Evolutionary conservation across 805 yeast species (phyloP).

Genomic region (Lachancea dasiensis): DNA sequence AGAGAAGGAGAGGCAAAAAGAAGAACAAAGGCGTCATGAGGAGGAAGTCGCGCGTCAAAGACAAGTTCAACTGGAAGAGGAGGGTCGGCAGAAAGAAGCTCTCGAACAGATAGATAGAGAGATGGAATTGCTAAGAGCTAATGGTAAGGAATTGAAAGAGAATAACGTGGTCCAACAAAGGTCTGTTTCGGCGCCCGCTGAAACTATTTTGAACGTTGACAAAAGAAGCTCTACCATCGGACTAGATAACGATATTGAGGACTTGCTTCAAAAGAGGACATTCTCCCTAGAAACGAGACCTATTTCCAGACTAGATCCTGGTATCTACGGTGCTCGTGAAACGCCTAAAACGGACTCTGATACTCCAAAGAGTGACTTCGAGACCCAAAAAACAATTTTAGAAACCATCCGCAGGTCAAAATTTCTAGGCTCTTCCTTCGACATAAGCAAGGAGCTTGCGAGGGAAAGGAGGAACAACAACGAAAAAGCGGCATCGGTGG

Average conservation of each 20-base stretch:
- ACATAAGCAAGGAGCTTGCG: conserved; percentile 30
- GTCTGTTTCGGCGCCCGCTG: conserved; percentile 36
- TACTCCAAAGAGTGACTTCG: conserved; percentile 12
- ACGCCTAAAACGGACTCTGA: neutral
- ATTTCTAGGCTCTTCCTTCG: conserved; percentile 39
- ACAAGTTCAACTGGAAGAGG: conserved; percentile 14
- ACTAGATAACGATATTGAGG: conserved; percentile 24
- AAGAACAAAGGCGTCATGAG: conserved; percentile 21
- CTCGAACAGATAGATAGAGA: conserved; percentile 27
- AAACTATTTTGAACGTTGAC: conserved; percentile 6
- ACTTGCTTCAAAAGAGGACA: conserved; percentile 33
- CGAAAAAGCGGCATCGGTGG: conserved; percentile 1
- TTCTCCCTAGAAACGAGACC: conserved; percentile 38
- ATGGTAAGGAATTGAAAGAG: conserved; percentile 6
- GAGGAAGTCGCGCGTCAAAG: conserved; percentile 21
- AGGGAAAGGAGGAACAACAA: conserved; percentile 14
- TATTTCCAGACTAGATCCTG: conserved; percentile 40
- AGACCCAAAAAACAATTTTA: conserved; percentile 31
- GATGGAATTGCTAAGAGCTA: conserved; percentile 18
- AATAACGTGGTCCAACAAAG: conserved; percentile 21
- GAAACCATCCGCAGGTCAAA: conserved; percentile 42
- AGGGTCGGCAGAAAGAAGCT: conserved; percentile 22
- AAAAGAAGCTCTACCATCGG: conserved; percentile 18
- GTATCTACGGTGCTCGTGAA: conserved; percentile 27
- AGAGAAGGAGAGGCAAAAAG: conserved; percentile 22